These are phyloP conservation scores for Sporisorium iseilematis-ciliati DNA, from an alignment of 1,284 basidiomycete genomes.

Conservation along the genomic window DNA sequence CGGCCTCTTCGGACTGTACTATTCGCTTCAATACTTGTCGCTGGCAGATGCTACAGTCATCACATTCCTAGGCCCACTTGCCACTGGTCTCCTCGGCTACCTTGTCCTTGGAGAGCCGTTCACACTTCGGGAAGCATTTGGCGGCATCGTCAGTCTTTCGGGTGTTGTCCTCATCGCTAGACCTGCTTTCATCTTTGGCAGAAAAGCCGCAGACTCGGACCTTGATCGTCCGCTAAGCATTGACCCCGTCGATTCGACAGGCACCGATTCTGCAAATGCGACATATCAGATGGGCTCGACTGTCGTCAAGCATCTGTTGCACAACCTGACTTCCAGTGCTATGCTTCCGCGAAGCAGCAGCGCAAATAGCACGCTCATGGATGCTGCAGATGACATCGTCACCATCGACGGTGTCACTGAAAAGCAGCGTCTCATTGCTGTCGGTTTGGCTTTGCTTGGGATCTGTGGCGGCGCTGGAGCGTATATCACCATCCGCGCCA, in stretches of 20 bases:
- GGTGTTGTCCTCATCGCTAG: slow-evolving; percentile 76
- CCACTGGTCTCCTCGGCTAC: slow-evolving; percentile 78
- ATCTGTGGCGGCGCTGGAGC: slow-evolving; percentile 77
- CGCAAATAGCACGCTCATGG: slow-evolving; percentile 5
- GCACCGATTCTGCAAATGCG: slow-evolving; percentile 2
- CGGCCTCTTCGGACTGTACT: slow-evolving; percentile 75
- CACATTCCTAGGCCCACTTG: slow-evolving; percentile 80
- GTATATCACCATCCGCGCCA: slow-evolving; percentile 78
- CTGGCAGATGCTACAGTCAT: slow-evolving; percentile 82
- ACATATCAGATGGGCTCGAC: slow-evolving; percentile 16
- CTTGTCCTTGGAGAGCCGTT: slow-evolving; percentile 79
- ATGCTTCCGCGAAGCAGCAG: slow-evolving; percentile 6
- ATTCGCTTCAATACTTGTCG: slow-evolving; percentile 77
- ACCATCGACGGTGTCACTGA: slow-evolving; percentile 66
- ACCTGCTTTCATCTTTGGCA: slow-evolving; percentile 53
- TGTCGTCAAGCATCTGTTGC: slow-evolving; percentile 25
- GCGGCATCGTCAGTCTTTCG: slow-evolving; percentile 76
- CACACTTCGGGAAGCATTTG: slow-evolving; percentile 75
- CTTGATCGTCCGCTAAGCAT: slow-evolving; percentile 20
- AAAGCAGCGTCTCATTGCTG: slow-evolving; percentile 73
- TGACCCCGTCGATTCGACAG: slow-evolving; percentile 10
- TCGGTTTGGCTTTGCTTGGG: slow-evolving; percentile 75
- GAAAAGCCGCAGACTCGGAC: slow-evolving; percentile 37
- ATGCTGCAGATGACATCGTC: slow-evolving; percentile 1
- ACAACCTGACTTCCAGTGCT: slow-evolving; percentile 19